A percentile compares a stretch with the other conserved stretches of the same genome.
These are phyloP conservation scores for Penicillium palitans DNA, from an alignment of 2,329 filamentous ascomycete species.

Conservation along the genomic window DNA sequence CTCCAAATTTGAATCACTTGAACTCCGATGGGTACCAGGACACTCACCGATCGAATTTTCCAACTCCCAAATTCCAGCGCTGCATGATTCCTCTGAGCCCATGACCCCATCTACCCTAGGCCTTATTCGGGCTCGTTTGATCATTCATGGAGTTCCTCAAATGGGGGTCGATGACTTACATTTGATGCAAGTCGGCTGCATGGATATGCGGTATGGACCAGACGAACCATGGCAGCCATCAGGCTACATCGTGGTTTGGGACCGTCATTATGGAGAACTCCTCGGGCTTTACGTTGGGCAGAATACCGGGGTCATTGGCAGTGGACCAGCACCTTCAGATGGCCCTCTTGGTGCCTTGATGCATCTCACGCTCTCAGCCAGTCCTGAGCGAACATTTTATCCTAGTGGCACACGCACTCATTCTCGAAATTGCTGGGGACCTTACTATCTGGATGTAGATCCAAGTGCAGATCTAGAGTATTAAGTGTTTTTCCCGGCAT, in stretches of 20 bases:
- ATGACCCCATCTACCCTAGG: conserved; percentile 33
- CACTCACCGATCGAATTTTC: conserved; percentile 37
- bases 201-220: conserved; percentile 27
- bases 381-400: neutral
- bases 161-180: conserved; percentile 27
- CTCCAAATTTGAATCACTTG: conserved; percentile 6
- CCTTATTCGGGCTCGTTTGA: conserved; percentile 32
- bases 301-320: conserved; percentile 23
- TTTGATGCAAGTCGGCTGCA: conserved; percentile 41
- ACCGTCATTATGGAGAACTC: conserved; percentile 33
- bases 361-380: conserved; percentile 7
- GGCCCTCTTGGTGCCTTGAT: conserved; percentile 23
- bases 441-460: conserved; percentile 32
- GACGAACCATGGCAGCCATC: conserved; percentile 31
- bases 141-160: conserved; percentile 23
- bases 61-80: conserved; percentile 13
- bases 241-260: conserved; percentile 41
- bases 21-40: conserved; percentile 37
- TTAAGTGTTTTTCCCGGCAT: conserved; percentile 5
- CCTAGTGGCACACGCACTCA: neutral
- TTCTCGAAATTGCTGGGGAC: conserved; percentile 6
- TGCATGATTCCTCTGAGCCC: conserved; percentile 13
- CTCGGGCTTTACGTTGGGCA: conserved; percentile 35
- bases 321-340: conserved; percentile 18
- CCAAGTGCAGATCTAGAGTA: conserved; percentile 22